Conservation (phyloP, 2,329 filamentous ascomycete species). For the Monilinia fructigena region DNA sequence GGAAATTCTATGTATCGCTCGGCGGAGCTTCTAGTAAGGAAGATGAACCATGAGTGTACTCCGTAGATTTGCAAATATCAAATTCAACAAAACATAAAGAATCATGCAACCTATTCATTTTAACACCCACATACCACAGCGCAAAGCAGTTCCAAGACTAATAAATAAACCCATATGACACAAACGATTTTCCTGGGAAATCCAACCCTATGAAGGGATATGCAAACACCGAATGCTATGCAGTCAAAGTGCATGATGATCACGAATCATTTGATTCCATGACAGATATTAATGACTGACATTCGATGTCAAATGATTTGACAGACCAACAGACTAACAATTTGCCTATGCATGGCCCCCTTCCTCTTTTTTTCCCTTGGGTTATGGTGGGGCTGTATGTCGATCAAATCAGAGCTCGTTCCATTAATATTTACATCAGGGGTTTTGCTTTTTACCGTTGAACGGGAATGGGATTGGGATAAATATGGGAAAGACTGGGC, state of each 20-base stretch:
- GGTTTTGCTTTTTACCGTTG: constrained; percentile 13
- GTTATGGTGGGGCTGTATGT: neutral
- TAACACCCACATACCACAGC: neutral
- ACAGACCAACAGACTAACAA: neutral
- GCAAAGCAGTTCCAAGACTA: neutral
- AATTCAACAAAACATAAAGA: too few relatives aligned
- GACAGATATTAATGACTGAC: constrained; percentile 8
- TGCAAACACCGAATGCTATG: neutral
- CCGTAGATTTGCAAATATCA: too few relatives aligned
- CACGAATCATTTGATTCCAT: neutral
- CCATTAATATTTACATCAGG: neutral
- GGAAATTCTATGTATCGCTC: neutral
- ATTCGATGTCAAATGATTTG: constrained; percentile 12
- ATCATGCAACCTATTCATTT: neutral
- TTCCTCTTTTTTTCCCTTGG: neutral
- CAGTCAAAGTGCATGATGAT: neutral
- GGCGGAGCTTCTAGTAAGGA: too few relatives aligned
- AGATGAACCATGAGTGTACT: too few relatives aligned
- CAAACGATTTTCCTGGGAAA: neutral
- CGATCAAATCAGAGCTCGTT: constrained; percentile 18
- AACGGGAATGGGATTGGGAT: neutral
- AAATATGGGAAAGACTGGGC: neutral
- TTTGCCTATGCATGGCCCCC: neutral
- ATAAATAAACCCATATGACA: neutral
- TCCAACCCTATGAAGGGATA: constrained; percentile 12